Percentiles rank a stretch among this genome's conserved stretches.
These are phyloP conservation scores for Argentina anserina DNA, from an alignment of 306 rosid genomes.

Conservation along the genomic window DNA sequence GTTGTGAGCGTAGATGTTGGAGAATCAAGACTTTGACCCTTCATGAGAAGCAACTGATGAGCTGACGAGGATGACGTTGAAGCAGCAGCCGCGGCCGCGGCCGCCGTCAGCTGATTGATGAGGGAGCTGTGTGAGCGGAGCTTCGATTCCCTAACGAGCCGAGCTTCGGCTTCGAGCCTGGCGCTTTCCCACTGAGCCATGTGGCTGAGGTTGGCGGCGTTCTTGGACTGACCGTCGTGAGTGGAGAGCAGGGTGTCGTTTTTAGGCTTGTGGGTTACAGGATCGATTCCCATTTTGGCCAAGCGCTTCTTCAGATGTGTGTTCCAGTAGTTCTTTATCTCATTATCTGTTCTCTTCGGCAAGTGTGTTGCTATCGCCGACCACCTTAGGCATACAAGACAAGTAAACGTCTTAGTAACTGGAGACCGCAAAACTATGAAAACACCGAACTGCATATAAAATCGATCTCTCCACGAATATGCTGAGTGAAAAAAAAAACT, in stretches of 20 bases:
- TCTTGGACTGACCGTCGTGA: slow-evolving; percentile 71
- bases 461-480: slow-evolving; percentile 7
- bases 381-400: slow-evolving; percentile 57
- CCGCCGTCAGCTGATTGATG: slow-evolving; percentile 35
- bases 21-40: slow-evolving; percentile 48
- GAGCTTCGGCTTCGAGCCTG: slow-evolving; percentile 95
- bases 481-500: too few species aligned
- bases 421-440: not conserved
- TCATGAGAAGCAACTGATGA: not conserved
- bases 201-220: slow-evolving; percentile 84
- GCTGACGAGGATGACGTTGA: slow-evolving; percentile 5
- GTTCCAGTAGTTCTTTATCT: slow-evolving; percentile 97
- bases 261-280: slow-evolving; percentile 89
- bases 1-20: slow-evolving; percentile 84
- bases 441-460: not conserved
- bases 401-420: slow-evolving; percentile 8
- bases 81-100: slow-evolving; percentile 20
- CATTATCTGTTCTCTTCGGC: slow-evolving; percentile 92
- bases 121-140: slow-evolving; percentile 46
- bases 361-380: slow-evolving; percentile 99
- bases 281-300: slow-evolving; percentile 97
- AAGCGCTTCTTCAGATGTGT: slow-evolving; percentile 92
- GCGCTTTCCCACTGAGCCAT: slow-evolving; percentile 99
- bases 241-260: slow-evolving; percentile 63
- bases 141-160: slow-evolving; percentile 87